Evolutionary conservation across 2,329 filamentous ascomycete species (phyloP), one percentile per base, ranked within the genome.

Genomic region (Nothophaeocryptopus gaeumannii): DNA sequence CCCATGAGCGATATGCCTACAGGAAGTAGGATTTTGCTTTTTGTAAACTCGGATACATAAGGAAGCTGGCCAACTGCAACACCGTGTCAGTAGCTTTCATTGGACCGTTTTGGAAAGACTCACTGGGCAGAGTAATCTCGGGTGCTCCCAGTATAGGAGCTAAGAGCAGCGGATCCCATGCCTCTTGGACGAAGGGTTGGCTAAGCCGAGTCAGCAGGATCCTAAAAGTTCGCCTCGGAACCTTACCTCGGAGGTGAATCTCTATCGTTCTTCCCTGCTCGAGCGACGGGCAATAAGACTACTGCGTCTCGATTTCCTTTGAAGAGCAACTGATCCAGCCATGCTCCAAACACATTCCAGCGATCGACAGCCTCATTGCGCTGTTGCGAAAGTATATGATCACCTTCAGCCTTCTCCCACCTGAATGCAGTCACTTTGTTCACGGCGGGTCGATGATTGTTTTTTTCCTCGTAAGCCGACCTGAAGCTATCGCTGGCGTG

Each of bases 101-200:
- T n/a, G n/a, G n/a, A n/a, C n/a, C n/a, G n/a, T n/a, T n/a, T n/a
- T n/a, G n/a, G n/a, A n/a, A n/a, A n/a, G n/a, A n/a, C n/a, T n/a
- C 50, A 11, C 48, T 45, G 3, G 50, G 44, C 13, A 48, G n/a
- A 14, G 45, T 46, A n/a, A 52, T 8, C 34, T 52, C 44, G 11
- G 50, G 50, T 14, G 37, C 41, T 3, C 37, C 46, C 3, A 49
- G 29, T 5, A 53, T 38, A 7, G 50, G 46, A 5, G 50, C 15
- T 5, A 53, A 9, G 34, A 34, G 39, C 2, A 49, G 32, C 30
- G 41, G 45, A n/a, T 46, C 41, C 45, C 45, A 43, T 3, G 41
- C 41, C 7, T 37, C 50, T 14, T 42, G 40, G 10, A 29, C n/a
- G n/a, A n/a, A n/a, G n/a, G n/a, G n/a, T n/a, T n/a, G n/a, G n/a